Evolutionary conservation across 768 basidiomycete species (phyloP), one percentile per base, ranked within the genome.

Genomic region (Suillus ampliporus): DNA sequence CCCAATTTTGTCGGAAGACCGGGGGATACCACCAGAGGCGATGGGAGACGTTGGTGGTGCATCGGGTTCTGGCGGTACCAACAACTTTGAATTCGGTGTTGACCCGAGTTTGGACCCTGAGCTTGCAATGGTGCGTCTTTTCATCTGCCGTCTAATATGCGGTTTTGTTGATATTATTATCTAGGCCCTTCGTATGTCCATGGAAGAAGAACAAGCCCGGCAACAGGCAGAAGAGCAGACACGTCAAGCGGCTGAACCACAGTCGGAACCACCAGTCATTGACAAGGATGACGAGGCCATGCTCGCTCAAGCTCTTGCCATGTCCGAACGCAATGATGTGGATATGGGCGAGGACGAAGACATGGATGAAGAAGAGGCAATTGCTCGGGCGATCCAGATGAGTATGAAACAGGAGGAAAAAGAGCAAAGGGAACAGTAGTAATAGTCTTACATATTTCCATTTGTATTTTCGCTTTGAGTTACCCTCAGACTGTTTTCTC

Each of bases 41-140:
- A 85, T 88, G 71, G 84, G 83, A 41, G 82, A 74, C 34, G 78
- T 76, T 7, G 83, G 82, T 19, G 86, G 80, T 52, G 82, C 74
- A 23, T 79, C 79, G 1, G 81, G 82, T 21, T 83, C 83, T 26
- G 80, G 80, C 38, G 77, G 83, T 5, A 80, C 79, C 28, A 83
- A 81, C 54, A 81, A 81, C 69, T 95, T 92, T 68, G 94, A 94
- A 71, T 96, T 95, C 68, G 93, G 92, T 57, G 89, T 99, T 5
- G 97, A 99, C 76, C 97, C 97, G 5, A 94, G 88, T 73, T 82
- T 98, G 64, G 97, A 99, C 72, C 97, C 97, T 0, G 97, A 99
- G 74, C 83, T 99, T 52, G 97, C 97, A 2, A 95, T 98, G 94
- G 96, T 94, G 61, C 63, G 84, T 75, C 26, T 57, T 7, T 44